These are phyloP conservation scores for Peribolospora kevripleyi DNA, from an alignment of 768 basidiomycete genomes.

Conservation along the genomic window DNA sequence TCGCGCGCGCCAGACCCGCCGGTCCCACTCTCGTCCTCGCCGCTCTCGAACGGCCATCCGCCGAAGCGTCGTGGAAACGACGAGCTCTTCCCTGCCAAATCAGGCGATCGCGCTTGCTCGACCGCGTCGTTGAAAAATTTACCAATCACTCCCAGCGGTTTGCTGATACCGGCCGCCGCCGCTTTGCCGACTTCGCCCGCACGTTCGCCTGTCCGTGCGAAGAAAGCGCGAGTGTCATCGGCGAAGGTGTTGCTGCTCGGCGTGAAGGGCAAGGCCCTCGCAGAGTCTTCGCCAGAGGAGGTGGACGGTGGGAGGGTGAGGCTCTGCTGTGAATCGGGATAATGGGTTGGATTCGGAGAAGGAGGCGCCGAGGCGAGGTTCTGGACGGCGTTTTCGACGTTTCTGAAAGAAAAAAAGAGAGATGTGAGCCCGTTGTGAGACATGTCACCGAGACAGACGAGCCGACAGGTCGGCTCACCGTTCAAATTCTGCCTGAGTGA, in stretches of 20 bases:
- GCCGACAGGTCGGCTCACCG: constrained; percentile 22
- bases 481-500: constrained; percentile 82
- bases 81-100: not conserved
- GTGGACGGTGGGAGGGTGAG: constrained; percentile 5
- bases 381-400: constrained; percentile 8
- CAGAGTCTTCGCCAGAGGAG: constrained; percentile 7
- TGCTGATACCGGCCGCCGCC: not conserved
- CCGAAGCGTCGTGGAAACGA: not conserved
- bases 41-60: not conserved
- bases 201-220: too few relatives aligned
- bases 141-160: constrained; percentile 16
- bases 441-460: constrained; percentile 1
- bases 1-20: constrained; percentile 2
- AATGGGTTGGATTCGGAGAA: constrained; percentile 3
- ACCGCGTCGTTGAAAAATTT: constrained; percentile 12
- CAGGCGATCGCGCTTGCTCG: constrained; percentile 1
- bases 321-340: too few relatives aligned
- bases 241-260: too few relatives aligned
- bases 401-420: not conserved
- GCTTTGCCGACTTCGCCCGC: too few relatives aligned
- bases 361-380: not conserved
- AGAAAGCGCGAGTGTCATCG: too few relatives aligned
- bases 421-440: not conserved
- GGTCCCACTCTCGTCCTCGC: not conserved
- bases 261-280: constrained; percentile 6